phyloP scores from a whole-genome alignment of 352 stramenopile species.

The Blastocystis sp. region DNA sequence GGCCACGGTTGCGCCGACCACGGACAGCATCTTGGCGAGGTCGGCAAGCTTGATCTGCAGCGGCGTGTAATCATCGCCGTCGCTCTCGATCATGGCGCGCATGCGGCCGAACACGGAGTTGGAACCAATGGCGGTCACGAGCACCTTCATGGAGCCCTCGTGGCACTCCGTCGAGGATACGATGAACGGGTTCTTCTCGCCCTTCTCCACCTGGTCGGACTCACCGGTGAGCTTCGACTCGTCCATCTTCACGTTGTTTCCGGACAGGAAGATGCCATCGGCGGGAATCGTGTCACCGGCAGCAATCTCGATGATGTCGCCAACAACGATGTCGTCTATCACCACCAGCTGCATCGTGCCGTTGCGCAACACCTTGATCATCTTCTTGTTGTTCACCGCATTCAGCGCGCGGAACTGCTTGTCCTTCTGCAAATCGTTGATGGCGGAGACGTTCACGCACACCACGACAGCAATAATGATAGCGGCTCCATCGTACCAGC shows the following conservation, averaged over 20 bases:
- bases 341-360: conserved; percentile 69
- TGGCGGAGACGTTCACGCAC: conserved; percentile 83
- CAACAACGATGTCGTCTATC: conserved; percentile 82
- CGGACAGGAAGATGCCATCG: conserved; percentile 84
- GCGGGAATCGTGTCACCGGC: conserved; percentile 86
- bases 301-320: conserved; percentile 82
- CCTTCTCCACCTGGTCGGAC: conserved; percentile 83
- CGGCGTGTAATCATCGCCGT: conserved; percentile 78
- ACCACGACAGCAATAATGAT: conserved; percentile 86
- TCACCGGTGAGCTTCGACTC: conserved; percentile 87
- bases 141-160: conserved; percentile 85
- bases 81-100: conserved; percentile 77
- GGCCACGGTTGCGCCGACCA: neutral
- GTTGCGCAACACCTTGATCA: conserved; percentile 41
- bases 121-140: conserved; percentile 87
- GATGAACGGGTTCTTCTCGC: conserved; percentile 77
- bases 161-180: conserved; percentile 88
- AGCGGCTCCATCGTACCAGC: conserved; percentile 86
- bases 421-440: conserved; percentile 88
- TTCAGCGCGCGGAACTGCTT: conserved; percentile 85
- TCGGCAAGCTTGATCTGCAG: conserved; percentile 84
- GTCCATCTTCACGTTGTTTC: conserved; percentile 85
- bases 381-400: conserved; percentile 80
- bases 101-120: conserved; percentile 88
- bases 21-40: conserved; percentile 79